phyloP scores from a whole-genome alignment of 148 eudicot species.

The Pharnaceum exiguum region DNA sequence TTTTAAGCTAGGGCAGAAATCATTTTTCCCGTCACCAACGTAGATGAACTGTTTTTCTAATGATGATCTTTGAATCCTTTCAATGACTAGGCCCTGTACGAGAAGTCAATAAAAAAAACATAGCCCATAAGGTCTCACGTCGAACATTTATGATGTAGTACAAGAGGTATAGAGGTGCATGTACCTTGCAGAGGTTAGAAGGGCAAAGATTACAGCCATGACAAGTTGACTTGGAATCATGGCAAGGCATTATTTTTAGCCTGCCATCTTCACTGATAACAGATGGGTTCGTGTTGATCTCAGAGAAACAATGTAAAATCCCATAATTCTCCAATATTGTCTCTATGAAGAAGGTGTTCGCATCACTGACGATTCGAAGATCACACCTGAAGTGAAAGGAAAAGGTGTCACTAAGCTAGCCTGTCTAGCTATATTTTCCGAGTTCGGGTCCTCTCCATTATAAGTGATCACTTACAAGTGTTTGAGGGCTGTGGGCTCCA shows the following conservation, averaged over 20 bases:
- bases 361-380: constrained; percentile 70
- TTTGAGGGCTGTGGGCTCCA: too few relatives aligned
- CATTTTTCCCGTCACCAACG: constrained; percentile 24
- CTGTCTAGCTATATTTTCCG: too few relatives aligned
- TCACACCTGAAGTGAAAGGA: constrained; percentile 56
- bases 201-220: constrained; percentile 71
- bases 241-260: constrained; percentile 47
- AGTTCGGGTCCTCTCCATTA: too few relatives aligned
- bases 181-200: constrained; percentile 84
- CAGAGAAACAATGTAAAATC: constrained; percentile 53
- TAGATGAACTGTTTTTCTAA: constrained; percentile 12
- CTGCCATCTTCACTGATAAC: constrained; percentile 44
- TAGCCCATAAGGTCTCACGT: too few relatives aligned
- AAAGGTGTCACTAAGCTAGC: too few relatives aligned
- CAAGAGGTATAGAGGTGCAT: background rate
- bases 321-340: constrained; percentile 59
- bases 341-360: constrained; percentile 62
- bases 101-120: background rate
- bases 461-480: too few relatives aligned
- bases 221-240: constrained; percentile 41
- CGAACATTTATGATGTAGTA: background rate
- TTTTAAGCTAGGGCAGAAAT: constrained; percentile 22
- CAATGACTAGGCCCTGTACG: constrained; percentile 17
- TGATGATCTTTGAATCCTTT: constrained; percentile 14
- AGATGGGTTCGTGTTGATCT: constrained; percentile 59